phyloP scores from a whole-genome alignment of 192 early-diverging fungal species.

The Podila epicladia region DNA sequence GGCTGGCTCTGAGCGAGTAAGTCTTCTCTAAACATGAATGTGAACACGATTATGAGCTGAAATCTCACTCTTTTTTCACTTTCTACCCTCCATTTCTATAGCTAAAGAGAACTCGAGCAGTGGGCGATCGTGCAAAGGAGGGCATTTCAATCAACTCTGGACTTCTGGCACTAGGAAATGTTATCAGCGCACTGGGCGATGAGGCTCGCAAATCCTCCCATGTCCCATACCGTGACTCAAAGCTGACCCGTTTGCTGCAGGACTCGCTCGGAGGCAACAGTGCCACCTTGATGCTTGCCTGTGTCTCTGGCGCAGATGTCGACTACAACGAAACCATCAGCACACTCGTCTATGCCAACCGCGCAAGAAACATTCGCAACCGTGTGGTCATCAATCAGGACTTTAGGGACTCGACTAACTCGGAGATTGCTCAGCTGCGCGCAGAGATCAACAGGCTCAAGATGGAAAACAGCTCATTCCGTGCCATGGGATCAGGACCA shows the following conservation, averaged over 20 bases:
- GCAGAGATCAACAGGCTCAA: slow-evolving; percentile 61
- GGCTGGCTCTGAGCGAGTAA: slow-evolving; percentile 91
- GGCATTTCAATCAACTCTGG: slow-evolving; percentile 98
- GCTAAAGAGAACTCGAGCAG: slow-evolving; percentile 90
- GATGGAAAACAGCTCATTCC: slow-evolving; percentile 58
- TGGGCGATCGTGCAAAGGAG: slow-evolving; percentile 93
- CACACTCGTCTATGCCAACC: slow-evolving; percentile 96
- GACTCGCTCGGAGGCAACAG: slow-evolving; percentile 96
- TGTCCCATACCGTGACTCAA: slow-evolving; percentile 97
- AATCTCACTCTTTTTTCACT: neutral
- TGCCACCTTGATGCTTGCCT: slow-evolving; percentile 96
- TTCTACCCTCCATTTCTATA: slow-evolving; percentile 7
- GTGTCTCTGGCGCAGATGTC: slow-evolving; percentile 86
- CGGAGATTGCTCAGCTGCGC: slow-evolving; percentile 64
- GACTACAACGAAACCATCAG: slow-evolving; percentile 93
- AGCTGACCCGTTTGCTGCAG: slow-evolving; percentile 97
- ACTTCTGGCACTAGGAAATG: slow-evolving; percentile 96
- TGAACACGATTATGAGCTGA: neutral
- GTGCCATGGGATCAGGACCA: slow-evolving; percentile 53
- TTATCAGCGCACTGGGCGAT: slow-evolving; percentile 95
- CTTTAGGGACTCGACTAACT: slow-evolving; percentile 53
- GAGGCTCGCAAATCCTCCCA: slow-evolving; percentile 70
- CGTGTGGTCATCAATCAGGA: slow-evolving; percentile 70
- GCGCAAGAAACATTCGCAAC: slow-evolving; percentile 97
- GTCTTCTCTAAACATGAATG: neutral